Base-by-base conservation (phyloP, 1,139 yeast species). In the Arxiozyma heterogenica region DNA sequence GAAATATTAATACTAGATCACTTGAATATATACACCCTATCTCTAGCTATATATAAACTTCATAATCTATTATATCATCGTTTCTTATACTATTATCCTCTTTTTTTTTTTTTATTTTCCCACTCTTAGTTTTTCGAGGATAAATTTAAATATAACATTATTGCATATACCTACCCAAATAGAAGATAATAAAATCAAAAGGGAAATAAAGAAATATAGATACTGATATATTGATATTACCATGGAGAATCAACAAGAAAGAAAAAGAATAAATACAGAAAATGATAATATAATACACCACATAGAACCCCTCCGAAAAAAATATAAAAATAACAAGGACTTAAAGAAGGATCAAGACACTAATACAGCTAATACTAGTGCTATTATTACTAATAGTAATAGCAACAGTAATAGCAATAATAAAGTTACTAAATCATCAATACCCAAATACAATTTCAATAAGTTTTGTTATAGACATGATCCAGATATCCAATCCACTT, bases 381-480 rank as follows among this genome's bases (percentile, higher is more conserved):
- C 25, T 23, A 23, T 6, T 23, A 23, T 6, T 23, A 23, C 25
- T 6, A 23, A 62, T 62, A 77, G 79, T 60, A 90, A 81, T 71
- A 91, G 98, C 67, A 91, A 91, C 69, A 76, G 98, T 44, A 12
- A 17, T 43, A 43, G 22, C 15, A 34, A 43, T 17, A 39, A 15
- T 17, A 47, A 18, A 25, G 12, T 25, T 15, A 18, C 23, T 9
- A 44, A 23, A 23, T 18, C 39, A 27, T 39, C 51, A 5, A 45
- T 64, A 48, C 72, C 71, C 22, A 60, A 61, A 53, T 67, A 59
- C 49, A 67, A 65, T 50, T 61, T 65, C 49, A 64, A 63, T 61
- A 77, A 79, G 60, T 90, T 81, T 70, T 91, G 98, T 67, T 91
- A 91, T 69, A 76, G 98, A 54, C 98, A 91, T 70, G 88, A 91